Percentiles rank a stretch among this genome's conserved stretches.
phyloP scores from a whole-genome alignment of 1,139 yeast genomes.

The Magnusiomyces magnusii region DNA sequence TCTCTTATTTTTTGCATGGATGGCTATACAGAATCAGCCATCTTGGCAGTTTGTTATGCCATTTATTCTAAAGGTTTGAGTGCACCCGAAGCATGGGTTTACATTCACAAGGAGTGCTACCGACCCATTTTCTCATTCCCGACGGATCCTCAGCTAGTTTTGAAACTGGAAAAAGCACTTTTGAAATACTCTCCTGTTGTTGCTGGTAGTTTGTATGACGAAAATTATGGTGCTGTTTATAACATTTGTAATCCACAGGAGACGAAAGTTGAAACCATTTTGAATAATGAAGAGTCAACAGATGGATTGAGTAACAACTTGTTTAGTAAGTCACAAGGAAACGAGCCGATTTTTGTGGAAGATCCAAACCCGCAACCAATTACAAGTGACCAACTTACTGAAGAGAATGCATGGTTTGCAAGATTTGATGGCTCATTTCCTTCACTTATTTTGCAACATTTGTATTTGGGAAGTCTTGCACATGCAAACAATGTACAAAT shows the following conservation, averaged over 20 bases:
- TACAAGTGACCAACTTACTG: conserved; percentile 10
- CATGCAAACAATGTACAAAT: conserved; percentile 74
- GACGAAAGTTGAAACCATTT: background rate
- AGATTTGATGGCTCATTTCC: conserved; percentile 53
- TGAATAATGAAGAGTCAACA: background rate
- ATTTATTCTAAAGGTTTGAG: conserved; percentile 55
- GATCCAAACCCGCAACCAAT: background rate
- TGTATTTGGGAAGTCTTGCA: conserved; percentile 75
- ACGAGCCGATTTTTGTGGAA: conserved; percentile 8
- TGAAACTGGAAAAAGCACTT: conserved; percentile 56
- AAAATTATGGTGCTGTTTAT: conserved; percentile 17
- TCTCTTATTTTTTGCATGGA: conserved; percentile 70
- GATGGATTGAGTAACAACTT: conserved; percentile 1
- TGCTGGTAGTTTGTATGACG: conserved; percentile 13
- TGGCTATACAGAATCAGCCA: conserved; percentile 87
- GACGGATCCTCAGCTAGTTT: conserved; percentile 60
- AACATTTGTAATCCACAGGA: background rate
- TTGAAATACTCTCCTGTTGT: conserved; percentile 46
- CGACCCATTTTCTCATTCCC: conserved; percentile 81
- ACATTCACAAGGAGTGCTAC: conserved; percentile 53
- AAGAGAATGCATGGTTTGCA: conserved; percentile 29
- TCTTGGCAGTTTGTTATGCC: conserved; percentile 60
- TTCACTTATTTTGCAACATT: conserved; percentile 67
- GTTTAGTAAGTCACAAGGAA: conserved; percentile 5
- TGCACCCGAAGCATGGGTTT: conserved; percentile 44